Evolutionary conservation across 371 early-diverging fungal species (phyloP).

Genomic region (Mortierella sp.): DNA sequence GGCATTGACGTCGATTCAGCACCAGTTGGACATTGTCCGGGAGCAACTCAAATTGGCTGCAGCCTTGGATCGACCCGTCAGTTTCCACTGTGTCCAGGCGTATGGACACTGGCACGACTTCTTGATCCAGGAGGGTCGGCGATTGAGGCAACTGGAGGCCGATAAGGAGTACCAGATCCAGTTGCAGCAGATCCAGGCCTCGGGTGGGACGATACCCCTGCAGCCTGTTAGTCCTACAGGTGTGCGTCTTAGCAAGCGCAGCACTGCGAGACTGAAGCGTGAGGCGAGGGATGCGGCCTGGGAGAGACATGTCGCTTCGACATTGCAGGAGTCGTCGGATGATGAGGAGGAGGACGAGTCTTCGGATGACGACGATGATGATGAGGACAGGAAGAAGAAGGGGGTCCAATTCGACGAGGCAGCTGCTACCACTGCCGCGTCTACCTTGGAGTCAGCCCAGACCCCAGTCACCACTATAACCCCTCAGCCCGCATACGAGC

Average conservation of each 20-base stretch:
- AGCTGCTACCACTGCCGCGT: neutral
- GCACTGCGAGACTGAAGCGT: constrained; percentile 41
- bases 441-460: neutral
- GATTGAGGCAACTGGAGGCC: constrained; percentile 38
- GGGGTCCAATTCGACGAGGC: neutral
- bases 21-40: constrained; percentile 75
- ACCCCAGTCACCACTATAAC: neutral
- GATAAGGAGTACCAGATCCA: constrained; percentile 29
- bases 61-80: constrained; percentile 75
- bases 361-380: constrained; percentile 9
- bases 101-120: constrained; percentile 77
- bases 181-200: constrained; percentile 37
- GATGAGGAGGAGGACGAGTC: constrained; percentile 30
- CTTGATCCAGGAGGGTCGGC: constrained; percentile 58
- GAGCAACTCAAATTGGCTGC: constrained; percentile 82
- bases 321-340: constrained; percentile 48
- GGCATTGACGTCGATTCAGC: constrained; percentile 64
- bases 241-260: constrained; percentile 30
- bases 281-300: constrained; percentile 50
- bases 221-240: constrained; percentile 27
- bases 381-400: constrained; percentile 11
- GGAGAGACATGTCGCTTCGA: constrained; percentile 52
- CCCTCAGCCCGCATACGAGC: constrained; percentile 17
- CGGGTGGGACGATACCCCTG: constrained; percentile 19
- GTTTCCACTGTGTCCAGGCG: constrained; percentile 88